These are phyloP conservation scores for Rhodosporidiobolus sp. DNA, from an alignment of 768 basidiomycete genomes.

Conservation along the genomic window DNA sequence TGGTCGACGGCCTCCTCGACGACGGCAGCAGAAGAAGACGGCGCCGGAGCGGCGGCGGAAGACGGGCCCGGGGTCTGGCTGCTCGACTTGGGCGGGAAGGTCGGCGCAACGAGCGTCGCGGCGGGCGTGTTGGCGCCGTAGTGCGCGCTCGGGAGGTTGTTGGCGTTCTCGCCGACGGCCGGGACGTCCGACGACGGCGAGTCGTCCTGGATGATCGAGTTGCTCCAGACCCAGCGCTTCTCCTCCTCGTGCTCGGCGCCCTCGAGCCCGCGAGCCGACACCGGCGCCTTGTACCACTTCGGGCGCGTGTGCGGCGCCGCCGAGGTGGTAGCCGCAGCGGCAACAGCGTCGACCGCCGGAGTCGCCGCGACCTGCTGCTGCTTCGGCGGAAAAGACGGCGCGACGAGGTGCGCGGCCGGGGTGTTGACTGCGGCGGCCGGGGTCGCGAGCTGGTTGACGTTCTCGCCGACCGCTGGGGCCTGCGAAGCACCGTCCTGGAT, in stretches of 20 bases:
- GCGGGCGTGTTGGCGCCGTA: background rate
- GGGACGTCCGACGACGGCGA: constrained; percentile 3
- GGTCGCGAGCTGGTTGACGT: constrained; percentile 1
- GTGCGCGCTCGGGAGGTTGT: background rate
- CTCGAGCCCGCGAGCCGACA: background rate
- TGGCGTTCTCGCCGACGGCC: constrained; percentile 18
- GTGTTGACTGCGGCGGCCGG: constrained; percentile 3
- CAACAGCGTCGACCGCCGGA: no score
- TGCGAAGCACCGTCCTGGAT: constrained; percentile 13
- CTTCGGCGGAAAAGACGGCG: constrained; percentile 23
- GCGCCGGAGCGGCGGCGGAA: background rate
- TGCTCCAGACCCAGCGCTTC: constrained; percentile 32
- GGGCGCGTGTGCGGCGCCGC: background rate
- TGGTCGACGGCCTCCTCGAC: background rate
- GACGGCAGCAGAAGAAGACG: background rate
- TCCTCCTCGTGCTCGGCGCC: background rate
- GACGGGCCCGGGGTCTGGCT: background rate
- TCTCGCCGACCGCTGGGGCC: constrained; percentile 6
- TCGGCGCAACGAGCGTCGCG: constrained; percentile 3
- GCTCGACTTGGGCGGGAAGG: constrained; percentile 4
- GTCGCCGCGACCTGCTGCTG: background rate
- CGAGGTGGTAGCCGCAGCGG: no score
- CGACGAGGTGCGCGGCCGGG: constrained; percentile 13
- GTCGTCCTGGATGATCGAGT: constrained; percentile 37
- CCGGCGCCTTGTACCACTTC: background rate